Base-by-base conservation (phyloP, 441 rosid genomes). In the Breynia disticha region DNA sequence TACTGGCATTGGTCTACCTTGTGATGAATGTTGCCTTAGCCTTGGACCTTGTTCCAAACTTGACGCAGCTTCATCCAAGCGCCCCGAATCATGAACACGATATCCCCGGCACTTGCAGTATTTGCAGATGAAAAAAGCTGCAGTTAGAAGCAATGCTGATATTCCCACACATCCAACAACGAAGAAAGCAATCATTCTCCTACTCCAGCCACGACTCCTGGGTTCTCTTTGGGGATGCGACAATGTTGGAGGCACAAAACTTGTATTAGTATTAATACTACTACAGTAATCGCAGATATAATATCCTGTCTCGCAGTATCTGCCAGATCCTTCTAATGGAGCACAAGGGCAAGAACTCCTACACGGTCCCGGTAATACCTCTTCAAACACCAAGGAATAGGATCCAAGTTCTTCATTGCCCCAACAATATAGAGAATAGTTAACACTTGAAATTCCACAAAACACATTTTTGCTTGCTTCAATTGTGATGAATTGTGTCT, bases 31-130 rank as follows among this genome's bases (percentile, higher is more conserved):
- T 15, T 49, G 63, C 13, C 3, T 52, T 22, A 47, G 60, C 20
- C 6, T 42, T 21, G 52, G 63, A 28, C 42, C 57, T 11, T 54
- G 60, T 11, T 52, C 56, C 1, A 16, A 28, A 2, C 45, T 46
- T 21, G 61, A 22, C 32, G 38, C 67, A 0, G 59, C 14, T 51
- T 72, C 83, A 1, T 83, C 90, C 10, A 83, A 44, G 17, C 63
- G 84, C 1, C 95, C 85, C 0, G 93, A 89, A 65, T 86, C 93
- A 47, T 89, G 95, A 17, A 89, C 74, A 0, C 86, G 72, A 28
- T 77, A 76, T 3, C 79, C 74, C 48, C 75, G 64, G 4, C 72
- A 67, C 46, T 73, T 77, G 73, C 72, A 76, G 50, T 69, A 54
- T 19, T 56, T 73, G 61, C 70, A 72, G 22, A 73, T 39, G 20